Evolutionary conservation across 1,139 yeast genomes (phyloP), one percentile per base, ranked within the genome.

Genomic region (Zygotorulaspora mrakii): DNA sequence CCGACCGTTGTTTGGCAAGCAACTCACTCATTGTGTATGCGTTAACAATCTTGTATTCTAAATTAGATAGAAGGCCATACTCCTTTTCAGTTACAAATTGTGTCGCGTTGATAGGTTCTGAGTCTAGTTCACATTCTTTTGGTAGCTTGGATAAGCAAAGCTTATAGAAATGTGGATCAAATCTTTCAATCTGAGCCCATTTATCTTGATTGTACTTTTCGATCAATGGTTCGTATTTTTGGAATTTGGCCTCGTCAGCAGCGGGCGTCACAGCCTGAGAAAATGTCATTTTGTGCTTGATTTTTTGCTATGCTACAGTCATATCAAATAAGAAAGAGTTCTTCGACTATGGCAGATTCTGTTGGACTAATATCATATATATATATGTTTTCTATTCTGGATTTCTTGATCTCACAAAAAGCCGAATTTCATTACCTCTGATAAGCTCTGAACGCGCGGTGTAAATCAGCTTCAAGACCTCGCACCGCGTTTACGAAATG

Each of bases 1-100:
- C 58, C 2, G 45, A 9, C 28, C 50, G 45, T 38, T 62, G 66
- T 66, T 67, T 67, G 1, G 46, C 42, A 5, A 69, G 65, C 22
- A 76, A 61, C 5, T 61, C 64, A 3, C 53, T 43, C 16, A 71
- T 74, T 11, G 66, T 50, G 34, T 61, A 48, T 5, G 60, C 65
- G 6, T 70, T 67, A 35, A 53, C 55, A 11, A 70, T 68, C 5
- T 50, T 51, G 5, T 59, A 43, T 45, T 69, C 71, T 14, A 55
- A 47, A 3, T 52, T 43, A 17, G 63, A 64, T 43, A 79, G 64
- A 17, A 71, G 60, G 14, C 35, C 39, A 13, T 12, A 23, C 3
- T 35, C 37, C 10, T 20, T 26, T 5, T 29, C 27, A 4, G 70
- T 54, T 38, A 79, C 58, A 18, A 69, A 50, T 4, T 48, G 34